These are phyloP conservation scores for Cyamopsis tetragonoloba DNA, from an alignment of 306 rosid genomes.

Conservation along the genomic window DNA sequence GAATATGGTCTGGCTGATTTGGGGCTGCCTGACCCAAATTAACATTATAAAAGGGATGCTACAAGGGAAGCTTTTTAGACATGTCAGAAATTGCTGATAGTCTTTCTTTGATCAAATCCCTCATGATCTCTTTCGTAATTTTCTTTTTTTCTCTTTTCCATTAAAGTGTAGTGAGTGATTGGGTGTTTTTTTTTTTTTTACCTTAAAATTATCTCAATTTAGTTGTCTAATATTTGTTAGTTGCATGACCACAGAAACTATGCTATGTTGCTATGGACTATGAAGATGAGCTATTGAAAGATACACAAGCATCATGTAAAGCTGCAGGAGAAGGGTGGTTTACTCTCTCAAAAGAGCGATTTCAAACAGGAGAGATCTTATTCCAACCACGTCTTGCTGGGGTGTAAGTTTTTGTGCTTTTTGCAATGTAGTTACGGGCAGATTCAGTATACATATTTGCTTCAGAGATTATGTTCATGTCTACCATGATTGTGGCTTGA, in stretches of 20 bases:
- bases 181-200: neutral
- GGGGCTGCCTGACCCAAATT: neutral
- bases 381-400: conserved; percentile 73
- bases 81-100: neutral
- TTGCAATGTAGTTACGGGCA: neutral
- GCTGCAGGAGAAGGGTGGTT: conserved; percentile 63
- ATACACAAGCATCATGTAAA: conserved; percentile 64
- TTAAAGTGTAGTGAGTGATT: neutral
- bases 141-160: neutral
- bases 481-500: neutral
- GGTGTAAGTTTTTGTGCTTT: conserved; percentile 51
- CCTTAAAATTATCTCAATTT: conserved; percentile 6
- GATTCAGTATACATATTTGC: neutral
- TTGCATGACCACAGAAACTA: conserved; percentile 46
- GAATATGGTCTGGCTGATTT: neutral
- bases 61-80: neutral
- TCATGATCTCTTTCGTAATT: neutral
- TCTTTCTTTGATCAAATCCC: neutral
- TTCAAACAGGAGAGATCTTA: conserved; percentile 78
- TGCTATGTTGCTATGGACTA: conserved; percentile 79
- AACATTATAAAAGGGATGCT: neutral
- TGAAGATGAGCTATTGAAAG: conserved; percentile 62
- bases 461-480: neutral
- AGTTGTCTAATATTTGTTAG: conserved; percentile 27
- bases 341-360: conserved; percentile 71